Base-by-base conservation (phyloP, 345 rosid species). In the Euphorbia peplus region DNA sequence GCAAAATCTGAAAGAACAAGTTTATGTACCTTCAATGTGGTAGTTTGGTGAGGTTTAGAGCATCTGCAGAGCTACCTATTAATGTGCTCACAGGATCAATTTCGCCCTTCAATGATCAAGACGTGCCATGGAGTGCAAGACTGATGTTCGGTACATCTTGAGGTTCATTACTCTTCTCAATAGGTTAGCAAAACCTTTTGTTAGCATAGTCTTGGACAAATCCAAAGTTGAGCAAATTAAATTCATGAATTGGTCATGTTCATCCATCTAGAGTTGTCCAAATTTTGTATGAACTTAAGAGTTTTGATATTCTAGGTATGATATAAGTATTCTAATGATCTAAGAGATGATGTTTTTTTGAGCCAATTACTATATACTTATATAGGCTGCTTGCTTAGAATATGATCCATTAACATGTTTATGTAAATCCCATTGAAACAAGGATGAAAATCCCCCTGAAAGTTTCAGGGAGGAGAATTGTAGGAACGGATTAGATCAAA, bases 1-100 rank as follows among this genome's bases (percentile, higher is more conserved):
- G 0, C 97, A 93, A 59, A 93, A 93, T 79, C 83, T 93, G 60
- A 93, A 89, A 81, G 98, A 93, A 71, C 97, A 88, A 75, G 95
- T 91, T 56, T 93, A 91, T 73, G 90, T 89, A 66, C 97, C 98
- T 65, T 85, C 98, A 54, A 87, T 93, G 97, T 93, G 97, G 96
- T 91, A 88, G 78, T 55, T 66, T 46, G 60, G 14, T 32, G 62
- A 53, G 37, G 63, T 66, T 53, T 28, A 55, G 29, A 51, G 32
- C 51, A 62, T 64, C 69, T 8, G 24, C 18, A n/a, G 11, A 44
- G 16, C 50, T 44, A 44, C 11, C 50, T 44, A 44, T 8, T 1
- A 44, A 44, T 44, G 4, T 44, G 15, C 50, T 44, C 50, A 44
- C 2, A 8, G 50, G 18, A 44, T 10, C 50, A 12, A 18, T 35